phyloP scores from a whole-genome alignment of 2,329 filamentous ascomycete genomes.

The Lecanosticta acicola region DNA sequence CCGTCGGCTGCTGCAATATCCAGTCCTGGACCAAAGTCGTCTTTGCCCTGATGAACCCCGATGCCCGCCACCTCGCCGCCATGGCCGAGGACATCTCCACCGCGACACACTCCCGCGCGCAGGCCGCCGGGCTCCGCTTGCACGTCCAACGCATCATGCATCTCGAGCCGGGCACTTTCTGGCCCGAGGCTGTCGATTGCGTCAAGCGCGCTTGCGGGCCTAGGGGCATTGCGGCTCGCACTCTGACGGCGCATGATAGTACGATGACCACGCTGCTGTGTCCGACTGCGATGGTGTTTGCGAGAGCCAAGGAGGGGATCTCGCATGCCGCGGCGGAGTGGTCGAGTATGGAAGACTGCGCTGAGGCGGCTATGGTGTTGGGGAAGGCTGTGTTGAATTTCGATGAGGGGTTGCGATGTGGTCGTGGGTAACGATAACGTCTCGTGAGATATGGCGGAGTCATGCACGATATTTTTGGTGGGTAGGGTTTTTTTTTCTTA shows the following conservation, averaged over 20 bases:
- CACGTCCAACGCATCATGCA: conserved; percentile 7
- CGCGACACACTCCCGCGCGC: conserved; percentile 3
- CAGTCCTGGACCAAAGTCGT: conserved; percentile 23
- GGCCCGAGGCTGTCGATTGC: conserved; percentile 19
- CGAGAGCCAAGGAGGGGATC: conserved; percentile 26
- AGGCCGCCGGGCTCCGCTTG: not conserved
- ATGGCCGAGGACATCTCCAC: conserved; percentile 24
- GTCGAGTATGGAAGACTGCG: conserved; percentile 27
- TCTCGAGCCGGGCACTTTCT: conserved; percentile 14
- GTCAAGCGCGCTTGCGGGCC: conserved; percentile 26
- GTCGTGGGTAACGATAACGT: no score
- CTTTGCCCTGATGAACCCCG: conserved; percentile 29
- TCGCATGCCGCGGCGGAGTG: conserved; percentile 26
- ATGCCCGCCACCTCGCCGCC: conserved; percentile 15
- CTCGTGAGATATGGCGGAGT: no score
- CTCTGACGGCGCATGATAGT: conserved; percentile 28
- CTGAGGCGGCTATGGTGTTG: conserved; percentile 24
- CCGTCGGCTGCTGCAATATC: conserved; percentile 27
- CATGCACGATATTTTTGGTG: no score
- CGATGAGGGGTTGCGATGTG: no score
- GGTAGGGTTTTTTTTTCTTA: no score
- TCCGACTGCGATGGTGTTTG: conserved; percentile 33
- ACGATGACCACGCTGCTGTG: conserved; percentile 27
- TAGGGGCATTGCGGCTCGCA: conserved; percentile 22
- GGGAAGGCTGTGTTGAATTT: conserved; percentile 27